Percentiles rank a stretch among this genome's conserved stretches.
These are phyloP conservation scores for Coemansia sp. DNA, from an alignment of 192 early-diverging fungal species.

Conservation along the genomic window DNA sequence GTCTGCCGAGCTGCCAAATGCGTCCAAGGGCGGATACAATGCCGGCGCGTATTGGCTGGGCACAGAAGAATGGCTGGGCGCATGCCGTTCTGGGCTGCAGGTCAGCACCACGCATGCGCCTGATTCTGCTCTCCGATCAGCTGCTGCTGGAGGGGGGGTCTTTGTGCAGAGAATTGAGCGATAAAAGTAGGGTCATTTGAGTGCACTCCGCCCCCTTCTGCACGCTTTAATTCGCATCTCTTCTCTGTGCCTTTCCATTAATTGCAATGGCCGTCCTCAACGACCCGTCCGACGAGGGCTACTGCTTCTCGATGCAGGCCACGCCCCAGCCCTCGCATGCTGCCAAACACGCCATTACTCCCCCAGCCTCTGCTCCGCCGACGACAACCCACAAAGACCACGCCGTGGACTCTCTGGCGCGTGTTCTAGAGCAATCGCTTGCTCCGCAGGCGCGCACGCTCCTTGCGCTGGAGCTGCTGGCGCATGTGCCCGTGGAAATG, in stretches of 20 bases:
- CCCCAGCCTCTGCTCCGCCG: neutral
- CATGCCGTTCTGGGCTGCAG: slow-evolving; percentile 5
- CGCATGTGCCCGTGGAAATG: slow-evolving; percentile 32
- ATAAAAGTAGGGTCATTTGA: slow-evolving; percentile 4
- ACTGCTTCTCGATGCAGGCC: slow-evolving; percentile 7
- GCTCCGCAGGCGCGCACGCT: slow-evolving; percentile 24
- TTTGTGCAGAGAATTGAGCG: neutral
- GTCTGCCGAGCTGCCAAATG: too few species aligned
- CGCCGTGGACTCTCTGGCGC: slow-evolving; percentile 24
- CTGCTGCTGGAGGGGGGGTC: slow-evolving; percentile 1
- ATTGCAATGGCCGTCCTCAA: slow-evolving; percentile 10
- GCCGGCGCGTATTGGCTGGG: too few species aligned
- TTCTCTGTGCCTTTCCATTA: neutral
- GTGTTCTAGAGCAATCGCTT: slow-evolving; percentile 14
- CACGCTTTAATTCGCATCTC: slow-evolving; percentile 10
- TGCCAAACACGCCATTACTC: neutral
- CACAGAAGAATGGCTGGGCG: neutral
- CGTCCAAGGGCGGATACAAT: too few species aligned
- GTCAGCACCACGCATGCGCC: neutral
- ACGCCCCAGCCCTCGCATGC: neutral
- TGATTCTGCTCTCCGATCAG: slow-evolving; percentile 8
- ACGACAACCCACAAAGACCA: neutral
- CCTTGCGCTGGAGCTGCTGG: slow-evolving; percentile 31
- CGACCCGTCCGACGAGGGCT: slow-evolving; percentile 25
- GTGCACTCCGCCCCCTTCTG: neutral